These are phyloP conservation scores for Salix suchowensis DNA, from an alignment of 345 rosid species.

Conservation along the genomic window DNA sequence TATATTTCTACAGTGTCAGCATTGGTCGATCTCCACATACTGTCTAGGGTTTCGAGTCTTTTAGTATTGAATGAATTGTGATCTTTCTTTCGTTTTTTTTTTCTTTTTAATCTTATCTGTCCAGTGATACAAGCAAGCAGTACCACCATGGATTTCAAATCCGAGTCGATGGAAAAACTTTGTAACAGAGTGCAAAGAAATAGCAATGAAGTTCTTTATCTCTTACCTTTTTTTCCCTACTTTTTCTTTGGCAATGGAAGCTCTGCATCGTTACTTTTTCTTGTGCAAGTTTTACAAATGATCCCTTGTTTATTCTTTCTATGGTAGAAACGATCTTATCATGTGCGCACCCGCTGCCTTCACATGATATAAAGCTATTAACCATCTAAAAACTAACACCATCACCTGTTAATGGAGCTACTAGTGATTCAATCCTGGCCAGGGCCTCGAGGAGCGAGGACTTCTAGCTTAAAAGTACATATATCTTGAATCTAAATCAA, in stretches of 20 bases:
- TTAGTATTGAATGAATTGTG: slow-evolving; percentile 12
- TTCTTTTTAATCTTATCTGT: slow-evolving; percentile 11
- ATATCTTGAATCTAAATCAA: not conserved
- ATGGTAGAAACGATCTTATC: not conserved
- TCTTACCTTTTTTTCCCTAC: not conserved
- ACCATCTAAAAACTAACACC: not conserved
- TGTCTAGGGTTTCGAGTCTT: slow-evolving; percentile 17
- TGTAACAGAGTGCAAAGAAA: slow-evolving; percentile 40
- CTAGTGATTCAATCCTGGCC: not conserved
- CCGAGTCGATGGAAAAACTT: slow-evolving; percentile 18
- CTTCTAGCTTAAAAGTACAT: not conserved
- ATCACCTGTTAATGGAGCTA: not conserved
- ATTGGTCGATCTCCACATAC: not conserved
- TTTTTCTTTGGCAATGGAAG: slow-evolving; percentile 16
- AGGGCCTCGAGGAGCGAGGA: not conserved
- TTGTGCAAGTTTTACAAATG: slow-evolving; percentile 8
- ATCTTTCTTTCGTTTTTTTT: too few species aligned
- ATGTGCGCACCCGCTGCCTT: slow-evolving; percentile 2
- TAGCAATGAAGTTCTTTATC: slow-evolving; percentile 29
- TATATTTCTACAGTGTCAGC: slow-evolving; percentile 17
- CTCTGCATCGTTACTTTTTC: slow-evolving; percentile 8
- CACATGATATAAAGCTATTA: not conserved
- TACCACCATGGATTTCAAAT: slow-evolving; percentile 25
- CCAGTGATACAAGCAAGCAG: slow-evolving; percentile 30
- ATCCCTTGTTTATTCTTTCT: not conserved